Conservation (phyloP, 176 grass and related monocot species). For the Ensete ventricosum region DNA sequence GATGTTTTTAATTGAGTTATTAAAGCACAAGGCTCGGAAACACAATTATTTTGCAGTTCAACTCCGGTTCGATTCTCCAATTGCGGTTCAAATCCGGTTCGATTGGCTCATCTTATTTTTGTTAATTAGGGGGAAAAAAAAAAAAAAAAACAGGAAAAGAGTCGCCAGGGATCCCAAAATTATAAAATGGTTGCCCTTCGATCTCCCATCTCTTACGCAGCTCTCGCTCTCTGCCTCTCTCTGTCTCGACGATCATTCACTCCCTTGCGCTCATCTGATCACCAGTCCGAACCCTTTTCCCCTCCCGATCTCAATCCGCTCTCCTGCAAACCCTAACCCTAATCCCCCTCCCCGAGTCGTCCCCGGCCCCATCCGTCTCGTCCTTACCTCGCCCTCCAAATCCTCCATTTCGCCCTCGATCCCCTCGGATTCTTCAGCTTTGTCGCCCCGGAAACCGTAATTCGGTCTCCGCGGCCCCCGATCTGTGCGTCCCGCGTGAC, state of each 20-base stretch:
- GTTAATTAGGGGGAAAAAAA: too few relatives aligned
- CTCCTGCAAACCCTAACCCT: not conserved
- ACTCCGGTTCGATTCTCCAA: too few relatives aligned
- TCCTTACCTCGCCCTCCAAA: not conserved
- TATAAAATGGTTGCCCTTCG: conserved; percentile 5
- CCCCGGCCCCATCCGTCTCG: not conserved
- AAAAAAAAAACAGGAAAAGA: too few relatives aligned
- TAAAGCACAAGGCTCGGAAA: too few relatives aligned
- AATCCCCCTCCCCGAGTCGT: not conserved
- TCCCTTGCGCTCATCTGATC: not conserved
- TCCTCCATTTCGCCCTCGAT: not conserved
- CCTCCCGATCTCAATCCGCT: not conserved
- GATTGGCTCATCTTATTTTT: too few relatives aligned
- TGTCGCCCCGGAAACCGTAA: not conserved
- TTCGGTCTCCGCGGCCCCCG: not conserved
- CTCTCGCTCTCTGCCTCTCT: not conserved
- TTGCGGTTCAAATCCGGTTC: too few relatives aligned
- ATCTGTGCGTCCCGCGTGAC: conserved; percentile 1
- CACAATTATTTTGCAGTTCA: too few relatives aligned
- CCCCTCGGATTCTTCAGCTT: not conserved
- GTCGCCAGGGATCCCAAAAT: not conserved
- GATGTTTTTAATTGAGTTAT: too few relatives aligned
- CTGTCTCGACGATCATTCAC: not conserved
- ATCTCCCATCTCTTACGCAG: not conserved
- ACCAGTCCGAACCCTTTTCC: not conserved